Conservation (phyloP, 768 basidiomycete genomes). For the Steccherinum ochraceum region DNA sequence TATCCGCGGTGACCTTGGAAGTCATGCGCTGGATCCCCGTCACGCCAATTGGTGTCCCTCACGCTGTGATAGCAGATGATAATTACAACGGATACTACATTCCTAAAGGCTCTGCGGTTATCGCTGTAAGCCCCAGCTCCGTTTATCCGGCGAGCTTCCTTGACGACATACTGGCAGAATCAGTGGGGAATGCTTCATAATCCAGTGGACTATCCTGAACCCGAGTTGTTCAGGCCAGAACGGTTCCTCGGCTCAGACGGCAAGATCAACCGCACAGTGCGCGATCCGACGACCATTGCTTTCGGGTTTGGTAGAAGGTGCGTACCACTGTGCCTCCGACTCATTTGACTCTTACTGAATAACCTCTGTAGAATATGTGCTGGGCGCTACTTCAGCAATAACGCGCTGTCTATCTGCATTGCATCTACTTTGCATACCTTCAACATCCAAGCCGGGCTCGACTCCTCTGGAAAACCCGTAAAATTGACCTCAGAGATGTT, state of each 20-base stretch:
- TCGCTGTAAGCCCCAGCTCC: constrained; percentile 22
- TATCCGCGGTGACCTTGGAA: neutral
- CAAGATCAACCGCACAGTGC: neutral
- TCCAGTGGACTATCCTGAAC: constrained; percentile 18
- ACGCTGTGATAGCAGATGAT: neutral
- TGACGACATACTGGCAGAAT: too few relatives aligned
- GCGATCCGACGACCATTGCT: neutral
- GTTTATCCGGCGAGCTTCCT: neutral
- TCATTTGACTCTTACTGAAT: too few relatives aligned
- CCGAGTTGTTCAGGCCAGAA: constrained; percentile 22
- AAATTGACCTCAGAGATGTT: neutral
- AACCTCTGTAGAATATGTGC: constrained; percentile 12
- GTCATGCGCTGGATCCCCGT: neutral
- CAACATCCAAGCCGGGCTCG: constrained; percentile 5
- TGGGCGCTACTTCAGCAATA: constrained; percentile 10
- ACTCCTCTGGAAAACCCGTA: constrained; percentile 8
- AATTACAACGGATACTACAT: constrained; percentile 19
- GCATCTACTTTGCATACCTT: constrained; percentile 9
- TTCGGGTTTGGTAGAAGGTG: constrained; percentile 6
- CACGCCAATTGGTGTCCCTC: neutral
- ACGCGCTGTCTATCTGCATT: constrained; percentile 8
- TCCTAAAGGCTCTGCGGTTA: constrained; percentile 32
- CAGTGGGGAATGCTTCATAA: constrained; percentile 25
- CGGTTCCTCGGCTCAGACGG: constrained; percentile 15
- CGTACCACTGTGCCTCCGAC: too few relatives aligned